Base-by-base conservation (phyloP, 2,329 filamentous ascomycete genomes). In the Gnomoniopsis smithogilvyi region DNA sequence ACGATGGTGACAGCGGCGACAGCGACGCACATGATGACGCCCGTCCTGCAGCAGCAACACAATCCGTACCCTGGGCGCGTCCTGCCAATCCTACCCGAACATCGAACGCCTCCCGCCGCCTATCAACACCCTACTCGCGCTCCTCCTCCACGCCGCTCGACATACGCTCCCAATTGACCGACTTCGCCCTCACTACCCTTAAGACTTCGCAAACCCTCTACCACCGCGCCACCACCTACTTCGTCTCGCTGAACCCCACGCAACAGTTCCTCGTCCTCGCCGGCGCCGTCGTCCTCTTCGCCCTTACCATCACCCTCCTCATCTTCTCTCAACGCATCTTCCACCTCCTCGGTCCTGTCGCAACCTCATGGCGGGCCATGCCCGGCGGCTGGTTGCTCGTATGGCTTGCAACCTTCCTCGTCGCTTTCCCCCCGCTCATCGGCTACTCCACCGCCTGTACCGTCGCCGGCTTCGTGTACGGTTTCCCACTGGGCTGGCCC, bases 341-440 rank as follows among this genome's bases (percentile, higher is more conserved):
- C 76, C 80, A 83, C 36, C 86, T 82, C 73, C 79, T 98, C 56
- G 83, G 81, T 14, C 91, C 92, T 7, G 74, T 87, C 14, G 91
- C 93, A 22, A 80, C 87, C 71, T 82, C 83, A 64, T 97, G 92
- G 92, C 85, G 91, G 68, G 81, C 85, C 33, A 77, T 92, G 6
- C 82, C 79, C 1, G 86, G 82, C 54, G 94, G 92, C 47, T 95
- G 85, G 79, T 78, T 83, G 60, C 83, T 97, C 52, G 79, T 95
- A 43, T 96, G 92, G 84, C 71, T 83, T 34, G 77, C 91, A 66
- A 88, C 90, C 38, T 92, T 93, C 71, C 70, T 83, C 45, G 89
- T 92, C 17, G 91, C 88, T 2, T 96, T 96, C 72, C 93, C 93
- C 21, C 93, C 93, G 2, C 74, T 96, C 67, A 88, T 97, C 63